Base-by-base conservation (phyloP, 2,329 filamentous ascomycete species). In the Talaromyces rugulosus region DNA sequence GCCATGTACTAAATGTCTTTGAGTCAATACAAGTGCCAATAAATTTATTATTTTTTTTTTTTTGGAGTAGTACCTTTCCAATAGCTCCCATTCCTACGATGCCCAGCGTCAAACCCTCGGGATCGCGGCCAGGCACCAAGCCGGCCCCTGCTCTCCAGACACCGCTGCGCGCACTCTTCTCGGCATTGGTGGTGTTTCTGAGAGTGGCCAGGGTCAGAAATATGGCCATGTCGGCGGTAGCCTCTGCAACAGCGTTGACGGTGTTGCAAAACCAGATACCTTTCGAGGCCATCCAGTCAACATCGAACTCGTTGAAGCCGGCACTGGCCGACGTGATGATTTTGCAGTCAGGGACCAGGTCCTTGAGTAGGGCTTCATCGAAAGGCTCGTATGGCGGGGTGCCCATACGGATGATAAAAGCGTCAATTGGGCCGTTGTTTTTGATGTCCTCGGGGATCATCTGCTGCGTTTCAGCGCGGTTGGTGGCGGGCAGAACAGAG, bases 21-120 rank as follows among this genome's bases (percentile, higher is more conserved):
- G 81, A 23, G 69, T 86, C 87, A 67, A 91, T 33, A 76, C 1
- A 23, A 23, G 23, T 23, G 23, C 23, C 23, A 23, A 23, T 23
- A 23, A 23, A 23, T 23, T 23, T n/a, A n/a, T n/a, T n/a, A n/a
- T n/a, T n/a, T n/a, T n/a, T n/a, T n/a, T n/a, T 23, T 23, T 23
- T 23, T 23, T 23, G 2, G 23, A 23, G 23, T 23, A 68, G 89
- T 89, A 54, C 86, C 42, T 61, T 78, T 0, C 90, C 89, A 63
- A 92, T 92, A 4, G 89, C 88, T 18, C 90, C 90, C 89, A 92
- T 91, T 9, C 89, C 89, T 30, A 92, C 72, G 63, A 92, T 90
- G 2, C 90, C 90, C 4, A 92, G 79, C 1, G 85, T 78, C 75
- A 91, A 91, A 36, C 86, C 88, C 73, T 87, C 81, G 2, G 89